Base-by-base conservation (phyloP, 1,284 basidiomycete species). In the Pholiota adiposa region DNA sequence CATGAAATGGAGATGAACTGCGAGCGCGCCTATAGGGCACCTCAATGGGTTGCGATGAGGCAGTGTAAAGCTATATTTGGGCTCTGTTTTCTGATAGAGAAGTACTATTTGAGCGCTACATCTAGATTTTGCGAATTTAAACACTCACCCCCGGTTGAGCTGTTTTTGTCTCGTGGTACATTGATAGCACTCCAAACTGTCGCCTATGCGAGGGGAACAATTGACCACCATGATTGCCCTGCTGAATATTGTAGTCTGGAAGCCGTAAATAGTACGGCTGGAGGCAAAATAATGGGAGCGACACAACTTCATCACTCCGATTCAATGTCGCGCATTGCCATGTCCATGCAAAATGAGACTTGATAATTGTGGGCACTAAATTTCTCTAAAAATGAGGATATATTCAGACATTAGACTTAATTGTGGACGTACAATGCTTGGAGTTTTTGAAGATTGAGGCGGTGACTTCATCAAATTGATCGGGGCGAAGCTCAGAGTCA, bases 311-410 rank as follows among this genome's bases (percentile, higher is more conserved):
- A 36, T 59, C 58, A 31, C 58, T 51, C 12, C 56, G 48, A 33
- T 62, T 62, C 19, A 62, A 48, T 11, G 60, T 62, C 5, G 60
- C 23, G 29, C 60, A 62, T 56, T 62, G 60, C 60, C 60, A 62
- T 33, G 56, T 62, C 60, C 60, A 62, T 11, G 48, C 27, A 36
- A 62, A 54, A 29, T 62, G 57, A 2, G 53, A 44, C 36, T 62
- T 62, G 48, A 62, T 56, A 38, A 51, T 58, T 14, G 53, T 51
- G 4, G 50, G 41, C 21, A 58, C 50, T 58, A 4, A 25, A 46
- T 27, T 3, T 14, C 6, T 33, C 5, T 6, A 33, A 6, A 33
- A 33, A 33, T 33, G 5, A 33, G 31, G n/a, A n/a, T 33, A 12
- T 5, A 33, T 33, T 33, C 31, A 33, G 5, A 33, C 12, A 33